Percentiles rank a stretch among this genome's conserved stretches.
Evolutionary conservation across 2,329 filamentous ascomycete species (phyloP).

Genomic region (Ceratocystis diversiconidia): DNA sequence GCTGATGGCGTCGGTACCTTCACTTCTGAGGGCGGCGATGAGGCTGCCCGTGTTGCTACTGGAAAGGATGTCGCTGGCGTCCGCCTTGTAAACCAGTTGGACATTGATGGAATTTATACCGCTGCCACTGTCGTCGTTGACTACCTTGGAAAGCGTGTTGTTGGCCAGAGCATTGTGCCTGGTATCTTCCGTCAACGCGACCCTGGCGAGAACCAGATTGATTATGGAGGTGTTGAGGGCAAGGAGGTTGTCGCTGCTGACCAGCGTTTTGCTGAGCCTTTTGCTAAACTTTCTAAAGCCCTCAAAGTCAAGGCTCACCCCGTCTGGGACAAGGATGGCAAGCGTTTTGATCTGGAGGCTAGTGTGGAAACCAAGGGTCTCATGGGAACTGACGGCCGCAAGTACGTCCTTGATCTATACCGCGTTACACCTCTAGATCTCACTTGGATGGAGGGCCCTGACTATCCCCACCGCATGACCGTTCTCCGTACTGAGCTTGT

Average conservation of each 20-base stretch:
- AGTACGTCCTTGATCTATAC: conserved; percentile 95
- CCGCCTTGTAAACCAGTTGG: conserved; percentile 88
- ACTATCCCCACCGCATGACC: conserved; percentile 93
- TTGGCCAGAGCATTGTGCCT: conserved; percentile 94
- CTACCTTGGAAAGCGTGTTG: conserved; percentile 91
- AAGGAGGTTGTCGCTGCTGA: conserved; percentile 90
- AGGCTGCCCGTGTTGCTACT: conserved; percentile 87
- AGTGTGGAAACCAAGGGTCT: conserved; percentile 97
- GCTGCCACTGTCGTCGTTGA: conserved; percentile 93
- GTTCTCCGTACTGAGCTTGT: conserved; percentile 82
- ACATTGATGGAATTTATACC: conserved; percentile 87
- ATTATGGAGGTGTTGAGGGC: conserved; percentile 95
- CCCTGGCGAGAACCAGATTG: conserved; percentile 94
- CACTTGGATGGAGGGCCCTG: conserved; percentile 60
- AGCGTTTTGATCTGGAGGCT: conserved; percentile 79
- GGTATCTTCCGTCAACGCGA: conserved; percentile 99
- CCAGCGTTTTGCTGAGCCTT: conserved; percentile 68
- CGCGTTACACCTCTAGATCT: conserved; percentile 86
- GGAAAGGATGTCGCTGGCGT: conserved; percentile 94
- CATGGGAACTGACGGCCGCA: conserved; percentile 89
- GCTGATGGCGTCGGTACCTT: conserved; percentile 96
- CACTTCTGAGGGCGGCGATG: conserved; percentile 87
- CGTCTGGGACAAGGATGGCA: conserved; percentile 94
- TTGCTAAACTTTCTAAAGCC: conserved; percentile 80
- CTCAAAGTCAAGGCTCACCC: conserved; percentile 86